phyloP scores from a whole-genome alignment of 169 alveolate genomes.

The Plasmodium malariae region DNA sequence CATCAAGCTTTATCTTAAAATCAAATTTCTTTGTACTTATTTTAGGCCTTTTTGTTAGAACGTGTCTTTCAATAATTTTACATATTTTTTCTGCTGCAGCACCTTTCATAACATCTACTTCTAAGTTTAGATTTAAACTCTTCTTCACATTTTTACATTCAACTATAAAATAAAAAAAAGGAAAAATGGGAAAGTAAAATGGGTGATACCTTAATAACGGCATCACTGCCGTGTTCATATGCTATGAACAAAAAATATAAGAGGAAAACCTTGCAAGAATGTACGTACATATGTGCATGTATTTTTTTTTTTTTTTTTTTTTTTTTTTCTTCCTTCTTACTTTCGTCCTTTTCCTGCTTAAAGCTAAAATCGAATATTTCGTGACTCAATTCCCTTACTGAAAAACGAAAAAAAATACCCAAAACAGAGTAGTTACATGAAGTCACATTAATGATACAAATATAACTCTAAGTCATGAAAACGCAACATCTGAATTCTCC shows the following conservation, averaged over 20 bases:
- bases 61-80: slow-evolving; percentile 20
- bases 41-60: neutral
- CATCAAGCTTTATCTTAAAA: neutral
- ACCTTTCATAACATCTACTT: slow-evolving; percentile 37
- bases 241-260: too few species aligned
- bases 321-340: neutral
- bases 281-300: too few species aligned
- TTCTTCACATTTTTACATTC: slow-evolving; percentile 36
- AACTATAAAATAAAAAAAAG: slow-evolving; percentile 17
- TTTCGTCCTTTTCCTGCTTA: neutral
- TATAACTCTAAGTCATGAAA: too few species aligned
- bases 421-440: too few species aligned
- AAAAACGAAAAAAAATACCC: neutral
- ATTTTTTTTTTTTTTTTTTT: too few species aligned
- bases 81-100: slow-evolving; percentile 48
- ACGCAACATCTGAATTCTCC: too few species aligned
- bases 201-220: too few species aligned
- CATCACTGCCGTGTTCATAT: too few species aligned
- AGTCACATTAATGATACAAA: too few species aligned
- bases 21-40: neutral
- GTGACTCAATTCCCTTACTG: slow-evolving; percentile 46
- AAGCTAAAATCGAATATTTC: slow-evolving; percentile 35
- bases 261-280: too few species aligned
- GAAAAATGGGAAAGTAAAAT: neutral
- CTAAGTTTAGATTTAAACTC: slow-evolving; percentile 26